These are phyloP conservation scores for Fusarium newnesense DNA, from an alignment of 2,329 filamentous ascomycete species.

Conservation along the genomic window DNA sequence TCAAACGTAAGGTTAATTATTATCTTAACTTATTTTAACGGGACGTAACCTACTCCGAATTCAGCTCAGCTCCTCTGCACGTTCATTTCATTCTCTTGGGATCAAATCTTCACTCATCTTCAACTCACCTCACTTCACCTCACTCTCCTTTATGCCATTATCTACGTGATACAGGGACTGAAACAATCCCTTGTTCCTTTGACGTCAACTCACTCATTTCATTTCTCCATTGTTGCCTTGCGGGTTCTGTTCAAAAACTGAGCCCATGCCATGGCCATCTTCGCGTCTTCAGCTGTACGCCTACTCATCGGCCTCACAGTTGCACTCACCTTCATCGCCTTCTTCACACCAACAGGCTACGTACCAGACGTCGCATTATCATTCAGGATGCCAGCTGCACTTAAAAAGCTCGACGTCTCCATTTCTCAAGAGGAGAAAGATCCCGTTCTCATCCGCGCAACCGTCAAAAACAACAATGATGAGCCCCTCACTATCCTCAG, in stretches of 20 bases:
- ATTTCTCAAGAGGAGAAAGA: conserved; percentile 48
- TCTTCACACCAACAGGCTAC: conserved; percentile 22
- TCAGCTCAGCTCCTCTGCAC: not conserved
- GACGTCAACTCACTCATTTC: conserved; percentile 9
- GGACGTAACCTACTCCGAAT: not conserved
- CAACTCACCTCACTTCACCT: not conserved
- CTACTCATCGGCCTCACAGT: conserved; percentile 37
- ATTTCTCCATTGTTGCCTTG: not conserved
- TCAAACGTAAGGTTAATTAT: not conserved
- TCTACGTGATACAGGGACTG: conserved; percentile 20
- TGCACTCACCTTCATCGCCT: conserved; percentile 35
- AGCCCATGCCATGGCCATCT: conserved; percentile 29
- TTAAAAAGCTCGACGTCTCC: conserved; percentile 47
- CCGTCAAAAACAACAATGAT: conserved; percentile 54
- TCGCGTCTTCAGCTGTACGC: conserved; percentile 31
- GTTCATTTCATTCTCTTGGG: not conserved
- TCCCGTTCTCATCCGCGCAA: conserved; percentile 50
- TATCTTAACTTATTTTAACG: conserved; percentile 3
- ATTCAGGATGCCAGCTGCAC: conserved; percentile 25
- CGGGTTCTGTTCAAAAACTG: not conserved
- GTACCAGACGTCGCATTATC: conserved; percentile 23
- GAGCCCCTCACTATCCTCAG: conserved; percentile 53
- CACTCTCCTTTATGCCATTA: conserved; percentile 9
- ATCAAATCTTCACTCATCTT: not conserved
- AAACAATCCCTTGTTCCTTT: conserved; percentile 25